Percentiles rank a stretch among this genome's conserved stretches.
phyloP scores from a whole-genome alignment of 2,329 filamentous ascomycete species.

The Fusarium neocosmosporiellum region DNA sequence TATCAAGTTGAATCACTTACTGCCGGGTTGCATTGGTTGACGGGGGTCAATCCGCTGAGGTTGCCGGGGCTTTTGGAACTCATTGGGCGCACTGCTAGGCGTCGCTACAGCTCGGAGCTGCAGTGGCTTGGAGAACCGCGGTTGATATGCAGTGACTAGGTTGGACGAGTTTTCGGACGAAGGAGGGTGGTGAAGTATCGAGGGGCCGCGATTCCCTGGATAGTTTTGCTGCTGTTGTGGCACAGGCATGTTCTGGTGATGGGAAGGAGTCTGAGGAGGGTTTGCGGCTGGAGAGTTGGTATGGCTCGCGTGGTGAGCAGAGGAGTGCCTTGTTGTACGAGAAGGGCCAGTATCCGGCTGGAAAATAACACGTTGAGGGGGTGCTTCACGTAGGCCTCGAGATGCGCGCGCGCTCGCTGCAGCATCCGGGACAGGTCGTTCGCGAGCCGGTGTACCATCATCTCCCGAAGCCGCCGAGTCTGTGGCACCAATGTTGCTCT shows the following conservation, averaged over 20 bases:
- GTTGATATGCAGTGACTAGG: conserved; percentile 76
- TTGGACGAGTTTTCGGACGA: conserved; percentile 68
- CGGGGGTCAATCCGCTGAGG: conserved; percentile 53
- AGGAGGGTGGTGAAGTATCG: conserved; percentile 62
- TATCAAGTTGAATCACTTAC: conserved; percentile 54
- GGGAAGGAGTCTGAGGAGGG: conserved; percentile 44
- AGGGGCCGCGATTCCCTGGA: conserved; percentile 54
- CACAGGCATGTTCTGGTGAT: conserved; percentile 49
- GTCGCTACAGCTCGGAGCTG: conserved; percentile 80
- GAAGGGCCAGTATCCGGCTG: conserved; percentile 79
- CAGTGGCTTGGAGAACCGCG: conserved; percentile 69
- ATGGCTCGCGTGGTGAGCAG: conserved; percentile 54
- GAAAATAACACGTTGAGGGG: conserved; percentile 85
- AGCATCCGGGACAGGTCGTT: conserved; percentile 62
- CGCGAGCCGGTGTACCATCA: conserved; percentile 68
- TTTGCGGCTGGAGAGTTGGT: conserved; percentile 43
- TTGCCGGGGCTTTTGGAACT: conserved; percentile 65
- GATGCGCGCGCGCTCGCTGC: conserved; percentile 68
- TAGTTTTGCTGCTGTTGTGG: conserved; percentile 44
- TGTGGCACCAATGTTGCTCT: conserved; percentile 61
- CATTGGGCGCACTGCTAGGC: conserved; percentile 77
- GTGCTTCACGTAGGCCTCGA: conserved; percentile 80
- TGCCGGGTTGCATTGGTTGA: conserved; percentile 68
- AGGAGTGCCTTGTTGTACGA: conserved; percentile 70
- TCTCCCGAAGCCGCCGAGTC: conserved; percentile 70